Base-by-base conservation (phyloP, 768 basidiomycete genomes). In the Tylopilus sp. region DNA sequence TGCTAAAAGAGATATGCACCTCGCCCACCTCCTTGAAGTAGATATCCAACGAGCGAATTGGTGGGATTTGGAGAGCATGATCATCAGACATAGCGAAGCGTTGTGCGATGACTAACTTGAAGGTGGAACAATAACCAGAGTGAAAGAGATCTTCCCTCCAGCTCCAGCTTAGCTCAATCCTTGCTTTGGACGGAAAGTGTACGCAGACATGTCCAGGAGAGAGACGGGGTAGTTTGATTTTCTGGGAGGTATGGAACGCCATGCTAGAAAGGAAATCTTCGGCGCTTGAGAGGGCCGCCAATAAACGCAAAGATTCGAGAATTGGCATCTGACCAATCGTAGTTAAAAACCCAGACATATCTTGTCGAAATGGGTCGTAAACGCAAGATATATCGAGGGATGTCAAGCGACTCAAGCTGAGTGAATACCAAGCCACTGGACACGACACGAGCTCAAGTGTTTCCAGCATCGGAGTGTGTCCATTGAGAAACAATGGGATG, bases 211-310 rank as follows among this genome's bases (percentile, higher is more conserved):
- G 10, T 12, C 21, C n/a, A 29, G 4, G 44, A 22, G 44, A 21
- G 22, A 45, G 29, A 22, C 9, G 19, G 6, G 19, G 19, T 31
- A 45, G 22, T 3, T 22, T 7, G 29, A 45, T 14, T 17, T 45
- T 29, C 44, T 45, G 44, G 29, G 22, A 13, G 8, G 19, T 21
- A 14, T 21, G 12, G 29, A 21, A 31, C 4, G 29, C 29, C 2
- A 12, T 3, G 16, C 14, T 31, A 2, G 40, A 41, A 21, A 31
- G 8, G 16, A 22, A 45, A n/a, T 6, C 3, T 2, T 3, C 8
- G 16, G 29, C n/a, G 14, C 1, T 16, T 22, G 6, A 7, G 24
- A 45, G 30, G 14, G 41, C 30, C 38, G 65, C 49, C n/a, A 69
- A 12, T 45, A 1, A 3, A 16, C 21, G 14, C 17, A 45, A 31